These are phyloP conservation scores for Monosporascus sp. DNA, from an alignment of 2,329 filamentous ascomycete species.

Conservation along the genomic window DNA sequence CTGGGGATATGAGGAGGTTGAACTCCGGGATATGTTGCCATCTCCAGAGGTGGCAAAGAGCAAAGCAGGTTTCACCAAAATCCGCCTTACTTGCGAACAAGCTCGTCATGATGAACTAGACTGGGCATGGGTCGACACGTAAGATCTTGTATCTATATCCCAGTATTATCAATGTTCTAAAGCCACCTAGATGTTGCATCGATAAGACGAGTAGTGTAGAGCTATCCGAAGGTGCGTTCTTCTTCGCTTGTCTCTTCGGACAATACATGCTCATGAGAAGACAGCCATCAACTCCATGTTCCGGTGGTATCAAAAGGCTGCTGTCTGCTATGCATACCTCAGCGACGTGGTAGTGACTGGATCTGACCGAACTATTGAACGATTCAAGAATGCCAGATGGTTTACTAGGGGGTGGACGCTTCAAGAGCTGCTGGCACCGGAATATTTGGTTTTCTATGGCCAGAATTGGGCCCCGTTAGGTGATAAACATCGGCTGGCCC, in stretches of 20 bases:
- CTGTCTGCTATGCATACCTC: constrained; percentile 2
- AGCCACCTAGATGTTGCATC: background rate
- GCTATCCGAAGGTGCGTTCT: background rate
- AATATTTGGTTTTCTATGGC: background rate
- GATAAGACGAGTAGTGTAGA: background rate
- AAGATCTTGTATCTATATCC: background rate
- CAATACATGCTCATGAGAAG: too few relatives aligned
- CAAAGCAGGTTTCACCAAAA: background rate
- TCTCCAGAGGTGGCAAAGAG: background rate
- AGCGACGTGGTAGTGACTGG: background rate
- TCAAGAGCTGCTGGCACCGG: background rate
- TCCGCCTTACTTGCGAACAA: background rate
- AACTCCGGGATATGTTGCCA: too few relatives aligned
- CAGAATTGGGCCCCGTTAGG: background rate
- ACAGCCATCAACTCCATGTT: too few relatives aligned
- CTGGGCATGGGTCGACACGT: constrained; percentile 3
- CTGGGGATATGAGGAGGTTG: background rate
- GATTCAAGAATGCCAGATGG: background rate
- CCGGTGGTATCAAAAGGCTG: constrained; percentile 1
- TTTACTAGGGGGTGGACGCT: background rate
- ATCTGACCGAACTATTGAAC: background rate
- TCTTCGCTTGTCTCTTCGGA: too few relatives aligned
- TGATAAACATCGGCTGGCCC: too few relatives aligned
- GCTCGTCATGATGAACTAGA: background rate
- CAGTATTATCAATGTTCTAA: too few relatives aligned